These are phyloP conservation scores for Ophiostoma sp. DNA, from an alignment of 2,329 filamentous ascomycete genomes.

Conservation along the genomic window DNA sequence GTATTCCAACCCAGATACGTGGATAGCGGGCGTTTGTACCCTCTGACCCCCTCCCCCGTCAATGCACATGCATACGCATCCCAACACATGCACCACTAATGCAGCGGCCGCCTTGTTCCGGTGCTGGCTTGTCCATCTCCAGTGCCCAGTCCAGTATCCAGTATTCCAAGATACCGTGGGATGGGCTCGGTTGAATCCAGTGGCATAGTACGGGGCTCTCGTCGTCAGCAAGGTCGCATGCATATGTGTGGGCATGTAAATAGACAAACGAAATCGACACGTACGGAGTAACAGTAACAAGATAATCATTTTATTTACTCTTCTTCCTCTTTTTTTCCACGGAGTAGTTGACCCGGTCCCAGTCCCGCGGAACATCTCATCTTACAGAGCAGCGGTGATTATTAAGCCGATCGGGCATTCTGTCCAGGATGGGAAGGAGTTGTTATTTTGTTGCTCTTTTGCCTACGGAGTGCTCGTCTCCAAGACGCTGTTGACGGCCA, in stretches of 20 bases:
- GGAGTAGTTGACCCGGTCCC: not conserved
- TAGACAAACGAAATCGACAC: not conserved
- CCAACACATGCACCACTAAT: not conserved
- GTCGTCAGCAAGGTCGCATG: not conserved
- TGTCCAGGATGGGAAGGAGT: not conserved
- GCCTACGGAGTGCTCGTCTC: not conserved
- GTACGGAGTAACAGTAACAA: not conserved
- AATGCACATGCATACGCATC: not conserved
- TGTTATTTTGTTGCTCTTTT: not conserved
- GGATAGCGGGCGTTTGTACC: not conserved
- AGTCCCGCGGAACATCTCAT: not conserved
- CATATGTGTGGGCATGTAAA: not conserved
- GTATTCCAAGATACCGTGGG: too few relatives aligned
- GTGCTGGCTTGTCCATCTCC: not conserved
- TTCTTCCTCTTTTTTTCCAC: not conserved
- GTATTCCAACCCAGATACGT: not conserved
- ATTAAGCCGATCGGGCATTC: not conserved
- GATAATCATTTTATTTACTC: not conserved
- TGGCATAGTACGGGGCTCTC: not conserved
- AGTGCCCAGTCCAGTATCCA: too few relatives aligned
- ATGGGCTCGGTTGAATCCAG: not conserved
- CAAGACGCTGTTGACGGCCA: too few relatives aligned
- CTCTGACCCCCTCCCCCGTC: not conserved
- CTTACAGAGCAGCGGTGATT: not conserved
- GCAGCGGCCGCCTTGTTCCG: constrained; percentile 1